phyloP scores from a whole-genome alignment of 805 yeast species.

The Yarrowia osloensis region DNA sequence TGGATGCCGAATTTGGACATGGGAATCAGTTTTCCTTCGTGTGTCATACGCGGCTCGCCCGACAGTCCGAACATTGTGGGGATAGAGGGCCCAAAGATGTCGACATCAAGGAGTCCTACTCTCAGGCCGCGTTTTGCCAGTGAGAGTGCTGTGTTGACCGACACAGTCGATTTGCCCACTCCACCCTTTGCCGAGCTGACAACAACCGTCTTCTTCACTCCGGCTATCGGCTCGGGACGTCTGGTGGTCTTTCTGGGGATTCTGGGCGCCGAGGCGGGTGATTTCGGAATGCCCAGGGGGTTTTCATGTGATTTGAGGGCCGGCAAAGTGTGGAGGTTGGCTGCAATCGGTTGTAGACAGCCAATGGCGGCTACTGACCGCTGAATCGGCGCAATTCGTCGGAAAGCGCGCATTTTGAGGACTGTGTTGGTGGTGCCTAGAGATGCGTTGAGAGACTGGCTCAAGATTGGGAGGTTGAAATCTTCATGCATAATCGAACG shows the following conservation, averaged over 20 bases:
- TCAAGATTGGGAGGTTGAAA: not conserved
- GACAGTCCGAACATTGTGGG: constrained; percentile 68
- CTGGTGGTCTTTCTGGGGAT: constrained; percentile 50
- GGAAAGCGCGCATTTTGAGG: not conserved
- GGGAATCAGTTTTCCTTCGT: constrained; percentile 61
- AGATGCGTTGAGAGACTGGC: not conserved
- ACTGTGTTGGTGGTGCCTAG: not conserved
- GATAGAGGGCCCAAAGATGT: constrained; percentile 81
- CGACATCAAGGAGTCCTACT: constrained; percentile 76
- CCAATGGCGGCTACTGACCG: not conserved
- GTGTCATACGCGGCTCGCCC: constrained; percentile 66
- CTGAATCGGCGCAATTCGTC: not conserved
- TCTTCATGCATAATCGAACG: not conserved
- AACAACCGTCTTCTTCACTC: constrained; percentile 62
- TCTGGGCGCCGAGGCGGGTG: constrained; percentile 48
- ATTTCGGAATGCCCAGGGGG: constrained; percentile 54
- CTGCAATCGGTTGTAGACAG: not conserved
- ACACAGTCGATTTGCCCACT: constrained; percentile 76
- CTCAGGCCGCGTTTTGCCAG: constrained; percentile 54
- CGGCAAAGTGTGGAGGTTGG: not conserved
- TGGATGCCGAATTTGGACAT: constrained; percentile 71
- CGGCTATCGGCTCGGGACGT: constrained; percentile 50
- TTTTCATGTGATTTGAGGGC: constrained; percentile 48
- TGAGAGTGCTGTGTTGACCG: constrained; percentile 66
- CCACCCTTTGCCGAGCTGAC: constrained; percentile 82